phyloP scores from a whole-genome alignment of 2,329 filamentous ascomycete species.

The Alternaria triticina region DNA sequence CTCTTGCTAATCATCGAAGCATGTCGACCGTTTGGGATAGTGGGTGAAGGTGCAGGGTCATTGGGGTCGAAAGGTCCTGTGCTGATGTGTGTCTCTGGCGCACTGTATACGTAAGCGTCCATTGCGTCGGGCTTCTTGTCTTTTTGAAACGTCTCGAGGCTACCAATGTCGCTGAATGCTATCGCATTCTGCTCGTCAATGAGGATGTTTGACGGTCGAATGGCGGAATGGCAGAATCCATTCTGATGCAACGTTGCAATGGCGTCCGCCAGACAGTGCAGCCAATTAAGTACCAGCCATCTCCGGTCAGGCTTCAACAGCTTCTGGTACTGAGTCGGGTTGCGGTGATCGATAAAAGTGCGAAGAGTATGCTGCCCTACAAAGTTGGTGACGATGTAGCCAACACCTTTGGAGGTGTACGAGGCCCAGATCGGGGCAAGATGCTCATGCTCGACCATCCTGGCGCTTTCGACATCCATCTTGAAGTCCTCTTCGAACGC shows the following conservation, averaged over 20 bases:
- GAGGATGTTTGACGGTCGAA: constrained; percentile 73
- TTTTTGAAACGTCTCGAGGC: constrained; percentile 57
- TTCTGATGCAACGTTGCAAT: constrained; percentile 70
- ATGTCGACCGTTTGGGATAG: constrained; percentile 29
- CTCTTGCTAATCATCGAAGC: constrained; percentile 45
- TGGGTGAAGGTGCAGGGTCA: constrained; percentile 16
- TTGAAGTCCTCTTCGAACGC: constrained; percentile 60
- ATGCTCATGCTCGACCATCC: constrained; percentile 68
- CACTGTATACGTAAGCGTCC: constrained; percentile 74
- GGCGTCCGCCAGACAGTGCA: constrained; percentile 74
- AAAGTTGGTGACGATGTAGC: constrained; percentile 71
- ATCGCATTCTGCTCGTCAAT: constrained; percentile 70
- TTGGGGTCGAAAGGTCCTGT: constrained; percentile 25
- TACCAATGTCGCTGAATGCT: constrained; percentile 68
- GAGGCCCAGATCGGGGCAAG: constrained; percentile 74
- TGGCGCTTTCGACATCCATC: constrained; percentile 65
- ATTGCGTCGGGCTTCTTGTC: constrained; percentile 66
- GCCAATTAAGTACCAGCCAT: constrained; percentile 71
- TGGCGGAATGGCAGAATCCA: constrained; percentile 69
- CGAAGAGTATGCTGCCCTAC: constrained; percentile 71
- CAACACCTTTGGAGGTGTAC: constrained; percentile 68
- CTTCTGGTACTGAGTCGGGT: constrained; percentile 67
- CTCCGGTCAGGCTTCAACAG: constrained; percentile 66
- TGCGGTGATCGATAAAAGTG: constrained; percentile 67
- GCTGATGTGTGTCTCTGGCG: constrained; percentile 63